Percentiles rank a stretch among this genome's conserved stretches.
phyloP scores from a whole-genome alignment of 2,329 filamentous ascomycete genomes.

The Rosellinia necatrix region DNA sequence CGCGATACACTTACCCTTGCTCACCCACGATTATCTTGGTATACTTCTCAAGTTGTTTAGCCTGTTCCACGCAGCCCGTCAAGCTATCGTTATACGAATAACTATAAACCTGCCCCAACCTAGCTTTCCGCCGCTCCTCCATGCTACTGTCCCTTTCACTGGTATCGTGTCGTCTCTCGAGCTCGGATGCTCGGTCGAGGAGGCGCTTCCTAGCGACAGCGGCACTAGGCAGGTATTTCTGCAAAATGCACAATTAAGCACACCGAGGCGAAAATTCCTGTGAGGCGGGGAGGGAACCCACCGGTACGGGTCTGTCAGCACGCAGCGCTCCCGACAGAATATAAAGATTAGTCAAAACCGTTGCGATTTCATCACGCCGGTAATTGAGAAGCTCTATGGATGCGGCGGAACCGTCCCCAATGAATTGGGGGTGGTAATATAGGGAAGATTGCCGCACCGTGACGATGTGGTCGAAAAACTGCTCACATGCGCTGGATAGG shows the following conservation, averaged over 20 bases:
- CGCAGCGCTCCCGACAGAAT: conserved; percentile 60
- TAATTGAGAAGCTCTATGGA: conserved; percentile 54
- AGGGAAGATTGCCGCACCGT: conserved; percentile 61
- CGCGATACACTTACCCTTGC: conserved; percentile 44
- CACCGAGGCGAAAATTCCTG: neutral
- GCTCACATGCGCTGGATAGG: conserved; percentile 48
- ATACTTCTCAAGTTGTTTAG: conserved; percentile 59
- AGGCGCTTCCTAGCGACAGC: conserved; percentile 57
- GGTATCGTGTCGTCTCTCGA: conserved; percentile 48
- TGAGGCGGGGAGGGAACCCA: conserved; percentile 38
- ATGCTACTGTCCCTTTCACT: conserved; percentile 32
- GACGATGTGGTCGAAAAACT: conserved; percentile 64
- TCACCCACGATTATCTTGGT: conserved; percentile 64
- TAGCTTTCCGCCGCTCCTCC: conserved; percentile 45
- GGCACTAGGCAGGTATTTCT: conserved; percentile 61
- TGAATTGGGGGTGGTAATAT: conserved; percentile 59
- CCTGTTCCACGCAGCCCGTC: conserved; percentile 58
- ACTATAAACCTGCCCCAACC: conserved; percentile 62
- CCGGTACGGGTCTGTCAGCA: conserved; percentile 54
- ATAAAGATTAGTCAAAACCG: conserved; percentile 62
- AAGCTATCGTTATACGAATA: conserved; percentile 59
- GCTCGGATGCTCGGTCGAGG: conserved; percentile 53
- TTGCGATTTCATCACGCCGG: conserved; percentile 61
- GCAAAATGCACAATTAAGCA: neutral
- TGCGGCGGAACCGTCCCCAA: conserved; percentile 55